Evolutionary conservation across 176 grass and related monocot genomes (phyloP), one percentile per base, ranked within the genome.

Genomic region (Carex parvula): DNA sequence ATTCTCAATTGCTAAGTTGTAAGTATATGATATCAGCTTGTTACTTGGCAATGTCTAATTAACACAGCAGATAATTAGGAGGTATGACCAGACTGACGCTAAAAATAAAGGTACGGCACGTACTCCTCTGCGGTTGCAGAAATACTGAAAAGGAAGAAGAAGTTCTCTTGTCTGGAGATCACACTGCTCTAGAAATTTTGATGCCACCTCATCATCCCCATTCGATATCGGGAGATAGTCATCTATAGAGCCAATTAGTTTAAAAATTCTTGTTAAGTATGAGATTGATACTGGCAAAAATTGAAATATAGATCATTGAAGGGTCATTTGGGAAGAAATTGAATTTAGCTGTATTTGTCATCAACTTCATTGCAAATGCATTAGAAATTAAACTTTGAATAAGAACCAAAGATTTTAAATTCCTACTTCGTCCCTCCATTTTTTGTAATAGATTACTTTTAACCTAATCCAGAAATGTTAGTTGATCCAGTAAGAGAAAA

Each of bases 111-210:
- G 14, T 72, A 60, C 24, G 29, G 60, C 20, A 53, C 85, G 54
- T 95, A 95, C 90, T 81, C 88, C 87, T 88, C 93, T 89, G 56
- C 90, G 86, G 73, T 63, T 92, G 80, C 93, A 95, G 84, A 95
- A 95, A 73, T 83, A 92, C 10, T 89, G 93, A 64, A 95, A 95
- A 14, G 93, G 93, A 70, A 95, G 85, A 60, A 95, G 56, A 64
- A 95, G 64, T 60, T 95, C 93, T 80, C 89, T 95, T 20, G 87
- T 89, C 15, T 91, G 89, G 16, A 86, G 78, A 70, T 95, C 90
- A 81, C 90, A 10, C 12, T 91, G 90, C 16, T 86, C 87, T 29
- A 87, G 73, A 37, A 91, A 79, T 18, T 73, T 7, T 6, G 67
- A 68, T 16, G 80, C 66, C 13, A 92, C 30, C 18, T 91, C 91